phyloP scores from a whole-genome alignment of 1,139 yeast species.

The Suhomyces panamericanus region DNA sequence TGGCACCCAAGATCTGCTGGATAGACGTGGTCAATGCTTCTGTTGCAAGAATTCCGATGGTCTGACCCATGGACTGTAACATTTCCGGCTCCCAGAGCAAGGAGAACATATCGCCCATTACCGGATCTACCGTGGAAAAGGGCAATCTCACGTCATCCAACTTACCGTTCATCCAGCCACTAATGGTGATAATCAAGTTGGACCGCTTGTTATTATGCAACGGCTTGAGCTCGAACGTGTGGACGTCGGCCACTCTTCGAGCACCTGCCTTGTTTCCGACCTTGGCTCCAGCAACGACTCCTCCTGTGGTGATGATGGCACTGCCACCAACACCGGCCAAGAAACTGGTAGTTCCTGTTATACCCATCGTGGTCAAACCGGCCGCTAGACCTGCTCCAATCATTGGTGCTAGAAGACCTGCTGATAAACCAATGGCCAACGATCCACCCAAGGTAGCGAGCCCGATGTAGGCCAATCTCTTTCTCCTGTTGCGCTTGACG shows the following conservation, averaged over 20 bases:
- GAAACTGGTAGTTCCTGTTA: conserved; percentile 87
- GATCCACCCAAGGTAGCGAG: conserved; percentile 98
- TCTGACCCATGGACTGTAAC: conserved; percentile 94
- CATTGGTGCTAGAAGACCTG: conserved; percentile 94
- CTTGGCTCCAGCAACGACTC: conserved; percentile 86
- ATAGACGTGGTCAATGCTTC: conserved; percentile 91
- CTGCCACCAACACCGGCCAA: conserved; percentile 98
- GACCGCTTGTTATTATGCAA: conserved; percentile 88
- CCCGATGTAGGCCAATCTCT: conserved; percentile 84
- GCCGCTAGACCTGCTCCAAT: conserved; percentile 99
- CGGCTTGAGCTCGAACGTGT: conserved; percentile 91
- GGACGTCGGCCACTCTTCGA: conserved; percentile 85
- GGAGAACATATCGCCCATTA: conserved; percentile 94
- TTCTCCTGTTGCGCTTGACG: conserved; percentile 61
- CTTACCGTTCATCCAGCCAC: conserved; percentile 98
- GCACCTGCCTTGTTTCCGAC: conserved; percentile 87
- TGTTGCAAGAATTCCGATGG: conserved; percentile 87
- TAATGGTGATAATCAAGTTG: conserved; percentile 83
- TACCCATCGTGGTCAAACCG: conserved; percentile 92
- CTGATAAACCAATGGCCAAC: conserved; percentile 88
- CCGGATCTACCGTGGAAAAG: conserved; percentile 94
- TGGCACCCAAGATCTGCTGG: conserved; percentile 92
- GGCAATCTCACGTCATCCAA: conserved; percentile 96
- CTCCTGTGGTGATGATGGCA: conserved; percentile 88
- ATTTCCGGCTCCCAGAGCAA: conserved; percentile 97